Evolutionary conservation across 768 basidiomycete species (phyloP), one percentile per base, ranked within the genome.

Genomic region (Kwoniella botswanensis): DNA sequence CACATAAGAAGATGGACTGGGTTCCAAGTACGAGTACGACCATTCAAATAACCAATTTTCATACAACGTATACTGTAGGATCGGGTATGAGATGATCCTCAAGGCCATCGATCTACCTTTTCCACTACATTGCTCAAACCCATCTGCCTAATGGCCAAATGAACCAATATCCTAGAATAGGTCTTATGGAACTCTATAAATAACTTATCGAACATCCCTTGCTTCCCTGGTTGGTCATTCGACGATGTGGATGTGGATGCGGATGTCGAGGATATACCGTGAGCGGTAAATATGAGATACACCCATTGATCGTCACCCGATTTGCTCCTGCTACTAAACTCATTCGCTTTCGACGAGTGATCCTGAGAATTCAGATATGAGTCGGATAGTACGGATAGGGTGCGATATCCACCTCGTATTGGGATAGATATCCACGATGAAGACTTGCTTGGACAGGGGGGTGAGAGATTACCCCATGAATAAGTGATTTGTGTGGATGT

Each of bases 381-480:
- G 6, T n/a, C 13, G 6, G 57, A 43, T 21, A 67, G 22, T 13
- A 67, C 44, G 11, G 43, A n/a, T 12, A 67, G 44, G 18, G 55
- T 60, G 29, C 60, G 65, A 59, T 67, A 67, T 35, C 65, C 65
- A 5, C 65, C 65, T 46, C 13, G 24, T 24, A 67, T 53, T 15
- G 55, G 11, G 3, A 67, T 67, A 5, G 17, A 15, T n/a, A 52
- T 35, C 35, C 35, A 35, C 35, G 18, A 10, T 35, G n/a, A 21
- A 26, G 29, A 2, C 13, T 52, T 4, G 24, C 6, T 7, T 56
- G 35, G 44, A 5, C 11, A 2, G 13, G 46, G 46, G 21, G 62
- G 62, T 21, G 43, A 24, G 3, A 67, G 26, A 35, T 42, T 17
- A 15, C 65, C 65, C 65, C 65, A 67, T 24, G 35, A 43, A 18